Conservation (phyloP, 106 monocot species). For the Dioscorea alata region DNA sequence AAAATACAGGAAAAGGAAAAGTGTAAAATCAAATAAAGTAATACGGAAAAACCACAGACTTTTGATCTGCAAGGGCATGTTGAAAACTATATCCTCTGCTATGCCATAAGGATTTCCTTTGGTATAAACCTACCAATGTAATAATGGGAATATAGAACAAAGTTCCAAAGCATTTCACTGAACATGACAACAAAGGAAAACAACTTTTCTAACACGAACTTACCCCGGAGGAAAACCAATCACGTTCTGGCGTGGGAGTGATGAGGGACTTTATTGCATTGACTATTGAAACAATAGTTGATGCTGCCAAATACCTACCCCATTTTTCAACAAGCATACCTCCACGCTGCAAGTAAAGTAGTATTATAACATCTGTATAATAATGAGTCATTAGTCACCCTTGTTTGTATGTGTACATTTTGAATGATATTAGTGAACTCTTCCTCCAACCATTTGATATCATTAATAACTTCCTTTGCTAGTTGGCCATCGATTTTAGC, state of each 20-base stretch:
- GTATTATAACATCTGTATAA: neutral
- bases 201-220: neutral
- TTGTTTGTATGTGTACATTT: constrained; percentile 39
- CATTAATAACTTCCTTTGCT: constrained; percentile 83
- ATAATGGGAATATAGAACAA: neutral
- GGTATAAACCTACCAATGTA: constrained; percentile 64
- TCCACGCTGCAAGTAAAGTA: constrained; percentile 51
- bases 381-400: neutral
- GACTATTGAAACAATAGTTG: constrained; percentile 89
- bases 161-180: neutral
- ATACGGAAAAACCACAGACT: constrained; percentile 14
- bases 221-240: constrained; percentile 99
- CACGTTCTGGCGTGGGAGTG: constrained; percentile 80
- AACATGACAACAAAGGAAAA: neutral
- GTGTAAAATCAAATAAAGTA: neutral
- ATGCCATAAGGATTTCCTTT: constrained; percentile 96
- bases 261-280: constrained; percentile 89
- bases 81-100: constrained; percentile 89
- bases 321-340: constrained; percentile 92
- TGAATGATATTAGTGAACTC: constrained; percentile 87
- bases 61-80: constrained; percentile 96
- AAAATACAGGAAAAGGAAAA: too few relatives aligned
- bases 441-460: constrained; percentile 81
- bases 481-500: constrained; percentile 83
- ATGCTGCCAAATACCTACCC: constrained; percentile 98